These are phyloP conservation scores for Leccinellum albellum DNA, from an alignment of 768 basidiomycete species.

Conservation along the genomic window DNA sequence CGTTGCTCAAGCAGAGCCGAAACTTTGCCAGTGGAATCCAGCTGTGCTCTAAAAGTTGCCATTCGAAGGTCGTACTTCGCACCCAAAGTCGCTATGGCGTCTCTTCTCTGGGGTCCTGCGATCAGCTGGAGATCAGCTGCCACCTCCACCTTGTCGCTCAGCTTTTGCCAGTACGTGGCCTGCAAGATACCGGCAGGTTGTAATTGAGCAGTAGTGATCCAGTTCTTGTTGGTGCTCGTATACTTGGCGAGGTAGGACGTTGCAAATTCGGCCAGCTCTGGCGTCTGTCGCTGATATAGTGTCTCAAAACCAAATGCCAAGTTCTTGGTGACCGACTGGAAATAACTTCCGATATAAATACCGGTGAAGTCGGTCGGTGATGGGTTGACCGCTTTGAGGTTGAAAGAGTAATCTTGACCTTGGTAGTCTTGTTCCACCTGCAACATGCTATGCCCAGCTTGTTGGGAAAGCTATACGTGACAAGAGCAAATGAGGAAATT, in stretches of 20 bases:
- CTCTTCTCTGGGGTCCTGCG: slow-evolving; percentile 74
- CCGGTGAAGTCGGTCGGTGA: slow-evolving; percentile 84
- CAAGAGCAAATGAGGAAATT: slow-evolving; percentile 6
- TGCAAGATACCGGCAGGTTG: slow-evolving; percentile 81
- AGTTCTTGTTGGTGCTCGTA: slow-evolving; percentile 65
- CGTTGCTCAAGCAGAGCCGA: slow-evolving; percentile 93
- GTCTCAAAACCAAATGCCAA: slow-evolving; percentile 85
- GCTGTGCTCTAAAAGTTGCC: slow-evolving; percentile 90
- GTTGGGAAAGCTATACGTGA: slow-evolving; percentile 60
- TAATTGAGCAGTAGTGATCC: slow-evolving; percentile 91
- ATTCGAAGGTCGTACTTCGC: slow-evolving; percentile 96
- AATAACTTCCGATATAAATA: slow-evolving; percentile 86
- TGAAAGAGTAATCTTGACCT: slow-evolving; percentile 82
- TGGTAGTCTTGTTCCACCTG: slow-evolving; percentile 93
- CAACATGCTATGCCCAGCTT: slow-evolving; percentile 83
- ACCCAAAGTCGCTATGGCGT: slow-evolving; percentile 89
- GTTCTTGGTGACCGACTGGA: slow-evolving; percentile 90
- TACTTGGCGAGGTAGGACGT: slow-evolving; percentile 81
- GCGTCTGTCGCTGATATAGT: slow-evolving; percentile 75
- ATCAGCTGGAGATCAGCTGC: slow-evolving; percentile 88
- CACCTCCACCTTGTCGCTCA: slow-evolving; percentile 96
- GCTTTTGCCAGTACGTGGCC: slow-evolving; percentile 94
- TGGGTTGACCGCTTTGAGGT: slow-evolving; percentile 88
- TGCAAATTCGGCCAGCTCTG: slow-evolving; percentile 63
- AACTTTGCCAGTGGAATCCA: slow-evolving; percentile 94